phyloP scores from a whole-genome alignment of 495 filamentous ascomycete genomes.

The Aspergillus hancockii region DNA sequence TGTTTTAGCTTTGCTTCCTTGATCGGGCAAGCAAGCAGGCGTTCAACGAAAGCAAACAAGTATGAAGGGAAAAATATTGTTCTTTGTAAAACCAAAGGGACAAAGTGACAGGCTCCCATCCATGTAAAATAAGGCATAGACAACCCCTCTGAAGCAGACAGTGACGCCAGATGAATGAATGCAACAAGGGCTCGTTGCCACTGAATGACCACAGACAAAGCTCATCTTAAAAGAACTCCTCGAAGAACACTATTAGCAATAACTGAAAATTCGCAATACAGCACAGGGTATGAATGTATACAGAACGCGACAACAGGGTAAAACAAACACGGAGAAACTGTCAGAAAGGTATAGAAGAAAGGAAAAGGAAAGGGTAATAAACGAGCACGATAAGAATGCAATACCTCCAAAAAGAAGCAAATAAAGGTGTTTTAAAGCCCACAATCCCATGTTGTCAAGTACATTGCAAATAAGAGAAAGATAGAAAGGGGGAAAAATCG shows the following conservation, averaged over 20 bases:
- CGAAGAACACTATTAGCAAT: constrained; percentile 8
- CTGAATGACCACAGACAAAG: constrained; percentile 1
- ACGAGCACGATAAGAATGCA: constrained; percentile 38
- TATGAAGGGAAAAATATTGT: background rate
- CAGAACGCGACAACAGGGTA: constrained; percentile 6
- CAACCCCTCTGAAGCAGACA: constrained; percentile 10
- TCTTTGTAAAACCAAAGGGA: constrained; percentile 1
- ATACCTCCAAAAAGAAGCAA: constrained; percentile 34
- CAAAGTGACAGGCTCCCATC: background rate
- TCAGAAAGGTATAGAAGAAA: constrained; percentile 16
- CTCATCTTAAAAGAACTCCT: constrained; percentile 4
- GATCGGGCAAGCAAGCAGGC: background rate
- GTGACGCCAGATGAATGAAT: constrained; percentile 11
- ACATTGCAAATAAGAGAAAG: constrained; percentile 17
- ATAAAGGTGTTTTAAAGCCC: constrained; percentile 37
- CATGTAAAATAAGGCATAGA: constrained; percentile 10
- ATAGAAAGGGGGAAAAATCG: constrained; percentile 14
- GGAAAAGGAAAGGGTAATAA: constrained; percentile 24
- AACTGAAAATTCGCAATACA: constrained; percentile 16
- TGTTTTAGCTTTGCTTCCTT: background rate
- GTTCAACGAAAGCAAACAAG: constrained; percentile 1
- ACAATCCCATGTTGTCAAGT: constrained; percentile 37
- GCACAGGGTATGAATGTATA: constrained; percentile 14
- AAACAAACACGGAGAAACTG: constrained; percentile 3
- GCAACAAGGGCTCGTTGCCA: constrained; percentile 10